Percentiles rank a stretch among this genome's conserved stretches.
These are phyloP conservation scores for Lasiosphaeris hirsuta DNA, from an alignment of 495 filamentous ascomycete species.

Conservation along the genomic window DNA sequence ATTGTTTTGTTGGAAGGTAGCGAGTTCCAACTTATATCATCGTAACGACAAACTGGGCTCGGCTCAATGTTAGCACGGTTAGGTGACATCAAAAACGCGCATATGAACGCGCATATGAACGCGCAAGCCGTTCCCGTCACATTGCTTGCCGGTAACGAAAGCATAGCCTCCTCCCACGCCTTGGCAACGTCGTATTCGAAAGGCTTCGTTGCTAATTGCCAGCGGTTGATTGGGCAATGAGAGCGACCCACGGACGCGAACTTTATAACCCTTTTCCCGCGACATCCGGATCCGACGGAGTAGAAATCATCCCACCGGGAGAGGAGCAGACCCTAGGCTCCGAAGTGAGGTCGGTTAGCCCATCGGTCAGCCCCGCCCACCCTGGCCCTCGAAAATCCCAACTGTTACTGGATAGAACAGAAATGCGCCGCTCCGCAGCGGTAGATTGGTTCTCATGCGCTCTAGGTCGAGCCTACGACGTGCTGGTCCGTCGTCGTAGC, in stretches of 20 bases:
- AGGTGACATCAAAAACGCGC: neutral
- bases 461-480: no score
- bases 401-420: no score
- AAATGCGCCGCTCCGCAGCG: no score
- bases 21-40: neutral
- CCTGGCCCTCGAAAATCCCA: no score
- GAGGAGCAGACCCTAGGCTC: no score
- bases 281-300: neutral
- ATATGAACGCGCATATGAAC: conserved; percentile 7
- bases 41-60: neutral
- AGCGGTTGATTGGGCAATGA: conserved; percentile 9
- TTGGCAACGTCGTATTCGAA: conserved; percentile 8
- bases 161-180: neutral
- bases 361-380: no score
- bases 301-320: neutral
- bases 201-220: conserved; percentile 7
- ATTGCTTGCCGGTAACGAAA: neutral
- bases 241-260: neutral
- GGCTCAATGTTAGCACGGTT: conserved; percentile 5
- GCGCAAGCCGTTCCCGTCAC: conserved; percentile 1
- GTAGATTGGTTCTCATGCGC: no score
- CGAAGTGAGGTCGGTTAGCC: no score
- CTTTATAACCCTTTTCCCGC: neutral
- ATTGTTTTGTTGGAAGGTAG: neutral
- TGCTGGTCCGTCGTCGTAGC: no score